Evolutionary conservation across 2,329 filamentous ascomycete species (phyloP), one percentile per base, ranked within the genome.

Genomic region (Helotiales sp.): DNA sequence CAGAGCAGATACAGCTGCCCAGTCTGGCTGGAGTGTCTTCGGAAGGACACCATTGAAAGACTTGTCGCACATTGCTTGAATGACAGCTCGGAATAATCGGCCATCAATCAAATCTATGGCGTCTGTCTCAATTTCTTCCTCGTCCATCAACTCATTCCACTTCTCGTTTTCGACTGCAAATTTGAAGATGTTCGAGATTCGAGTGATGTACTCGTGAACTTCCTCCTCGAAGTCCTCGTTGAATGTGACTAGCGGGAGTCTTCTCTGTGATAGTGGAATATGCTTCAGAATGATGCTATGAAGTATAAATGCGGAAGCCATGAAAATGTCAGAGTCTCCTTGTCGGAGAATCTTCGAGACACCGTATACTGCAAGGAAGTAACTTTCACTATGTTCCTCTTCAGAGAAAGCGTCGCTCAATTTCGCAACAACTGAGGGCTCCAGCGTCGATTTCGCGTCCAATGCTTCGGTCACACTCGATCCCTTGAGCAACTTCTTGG

Each of bases 21-120:
- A 78, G 22, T 78, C 72, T 24, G 71, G 67, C 10, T 64, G 65
- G 7, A 71, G 62, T 6, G 63, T 45, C 55, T 64, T 49, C 13
- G 74, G 68, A 6, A 76, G 45, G 1, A 55, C 58, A 24, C 65
- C 65, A 22, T 67, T 52, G 6, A 75, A 62, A 13, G 68, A 58
- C 17, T 70, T 63, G 13, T 74, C 66, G 30, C 69, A 71, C 69
- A 78, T 71, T 17, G 72, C 70, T 68, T 76, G 73, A 10, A 77
- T 71, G 11, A 73, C 67, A 15, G 67, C 69, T 45, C 76, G 72
- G 40, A 78, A 72, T 6, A 86, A 72, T 45, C 85, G 80, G 6
- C 87, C 87, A 75, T 89, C 87, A 15, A 89, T 74, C 6, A 86
- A 75, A 73, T 89, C 87, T 17, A 80, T 80, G 6, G 87, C 73